Conservation (phyloP, 2,329 filamentous ascomycete species). For the Teratosphaeria viscida region DNA sequence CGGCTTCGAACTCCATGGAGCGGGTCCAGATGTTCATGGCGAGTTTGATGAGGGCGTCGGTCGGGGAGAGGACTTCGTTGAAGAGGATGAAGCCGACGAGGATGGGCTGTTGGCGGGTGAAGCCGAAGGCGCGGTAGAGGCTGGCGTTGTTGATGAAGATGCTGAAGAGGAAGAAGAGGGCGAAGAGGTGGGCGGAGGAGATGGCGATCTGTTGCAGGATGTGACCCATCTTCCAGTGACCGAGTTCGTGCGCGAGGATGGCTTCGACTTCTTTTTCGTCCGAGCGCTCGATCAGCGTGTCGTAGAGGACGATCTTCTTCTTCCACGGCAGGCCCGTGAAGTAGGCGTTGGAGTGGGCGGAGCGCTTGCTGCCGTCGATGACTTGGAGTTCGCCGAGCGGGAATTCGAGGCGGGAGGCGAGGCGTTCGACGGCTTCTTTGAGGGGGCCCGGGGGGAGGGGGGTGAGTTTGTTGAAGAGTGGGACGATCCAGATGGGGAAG, state of each 20-base stretch:
- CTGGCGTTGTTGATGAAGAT: constrained; percentile 94
- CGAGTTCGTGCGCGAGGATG: constrained; percentile 88
- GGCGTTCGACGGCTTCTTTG: constrained; percentile 75
- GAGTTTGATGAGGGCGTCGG: constrained; percentile 90
- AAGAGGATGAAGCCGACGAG: constrained; percentile 97
- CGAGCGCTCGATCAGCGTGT: constrained; percentile 93
- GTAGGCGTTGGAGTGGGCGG: constrained; percentile 82
- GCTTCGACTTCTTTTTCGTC: constrained; percentile 86
- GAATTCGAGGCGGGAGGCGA: constrained; percentile 78
- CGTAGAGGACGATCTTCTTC: constrained; percentile 99
- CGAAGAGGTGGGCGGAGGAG: constrained; percentile 77
- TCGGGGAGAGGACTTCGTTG: constrained; percentile 88
- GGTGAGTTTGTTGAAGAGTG: constrained; percentile 96
- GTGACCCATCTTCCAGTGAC: constrained; percentile 94
- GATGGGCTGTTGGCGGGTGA: constrained; percentile 65
- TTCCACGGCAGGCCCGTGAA: constrained; percentile 98
- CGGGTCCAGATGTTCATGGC: constrained; percentile 92
- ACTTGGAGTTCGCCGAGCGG: constrained; percentile 88
- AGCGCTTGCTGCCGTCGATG: constrained; percentile 84
- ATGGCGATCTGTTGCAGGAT: constrained; percentile 86
- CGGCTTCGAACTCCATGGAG: constrained; percentile 89
- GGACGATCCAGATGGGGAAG: constrained; percentile 88
- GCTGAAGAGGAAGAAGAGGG: constrained; percentile 92
- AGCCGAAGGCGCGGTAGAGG: constrained; percentile 85
- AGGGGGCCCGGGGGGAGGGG: constrained; percentile 78